Base-by-base conservation (phyloP, 768 basidiomycete species). In the Thelephora aurantiotincta region DNA sequence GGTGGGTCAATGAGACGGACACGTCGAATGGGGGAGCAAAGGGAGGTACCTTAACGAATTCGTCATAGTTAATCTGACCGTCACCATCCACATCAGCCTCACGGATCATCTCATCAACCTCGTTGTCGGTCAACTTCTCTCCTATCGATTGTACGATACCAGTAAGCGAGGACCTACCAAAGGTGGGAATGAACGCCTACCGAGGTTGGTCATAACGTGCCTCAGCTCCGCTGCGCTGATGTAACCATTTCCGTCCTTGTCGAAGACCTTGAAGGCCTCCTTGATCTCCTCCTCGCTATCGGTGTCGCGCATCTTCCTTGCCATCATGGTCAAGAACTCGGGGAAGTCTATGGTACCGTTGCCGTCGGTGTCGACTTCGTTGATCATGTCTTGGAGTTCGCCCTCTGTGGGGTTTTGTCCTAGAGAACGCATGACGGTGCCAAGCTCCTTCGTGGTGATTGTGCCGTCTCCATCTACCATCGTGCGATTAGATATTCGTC, bases 181-280 rank as follows among this genome's bases (percentile, higher is more conserved):
- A 12, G 23, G 43, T 9, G 20, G 14, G 16, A 16, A 30, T 23
- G n/a, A 54, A 37, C 20, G 59, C 77, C 46, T 55, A 85, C 89
- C 85, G 49, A 96, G 73, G 61, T 79, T 89, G 52, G 75, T 83
- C 93, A 97, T 94, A 56, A 96, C 89, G 57, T 85, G 81, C 60
- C 82, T 74, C 63, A 96, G 65, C 70, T 97, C 93, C 1, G 80
- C 79, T 4, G 85, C 78, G 33, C 74, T 82, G 66, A 97, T 96
- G 59, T 72, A 85, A 14, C 92, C 93, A 57, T 90, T 92, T 11
- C 86, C 86, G 59, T 97, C 89, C 76, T 89, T 92, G 67, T 97
- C 93, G 58, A 96, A 96, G 47, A 91, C 89, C 65, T 85, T 86
- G 78, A 98, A 98, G 20, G 94, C 94, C 71, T 93, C 88, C 63